A percentile compares a stretch with the other conserved stretches of the same genome.
These are phyloP conservation scores for Coemansia sp. DNA, from an alignment of 371 early-diverging fungal species.

Conservation along the genomic window DNA sequence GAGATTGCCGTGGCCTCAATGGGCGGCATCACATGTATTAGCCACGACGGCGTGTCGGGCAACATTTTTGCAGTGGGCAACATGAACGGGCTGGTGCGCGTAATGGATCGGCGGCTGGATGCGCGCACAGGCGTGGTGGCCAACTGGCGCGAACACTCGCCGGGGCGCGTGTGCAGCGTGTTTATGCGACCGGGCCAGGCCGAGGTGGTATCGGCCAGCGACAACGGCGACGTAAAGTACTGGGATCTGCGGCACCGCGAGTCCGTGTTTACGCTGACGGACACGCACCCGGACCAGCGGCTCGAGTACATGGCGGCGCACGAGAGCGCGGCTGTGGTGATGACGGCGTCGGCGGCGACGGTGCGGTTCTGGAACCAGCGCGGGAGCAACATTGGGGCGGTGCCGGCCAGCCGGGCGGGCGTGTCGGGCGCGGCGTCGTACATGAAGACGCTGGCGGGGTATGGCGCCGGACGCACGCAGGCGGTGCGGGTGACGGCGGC, in stretches of 20 bases:
- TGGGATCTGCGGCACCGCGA: slow-evolving; percentile 51
- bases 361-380: slow-evolving; percentile 52
- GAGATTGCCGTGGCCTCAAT: slow-evolving; percentile 41
- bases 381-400: slow-evolving; percentile 44
- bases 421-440: slow-evolving; percentile 21
- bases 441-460: slow-evolving; percentile 40
- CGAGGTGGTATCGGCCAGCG: slow-evolving; percentile 47
- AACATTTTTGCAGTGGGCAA: slow-evolving; percentile 43
- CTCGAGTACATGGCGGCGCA: slow-evolving; percentile 46
- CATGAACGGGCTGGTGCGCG: slow-evolving; percentile 47
- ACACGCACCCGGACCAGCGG: slow-evolving; percentile 19
- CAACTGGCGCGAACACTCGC: slow-evolving; percentile 48
- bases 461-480: slow-evolving; percentile 4
- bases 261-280: slow-evolving; percentile 32
- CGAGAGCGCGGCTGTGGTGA: slow-evolving; percentile 38
- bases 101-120: slow-evolving; percentile 47
- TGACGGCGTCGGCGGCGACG: slow-evolving; percentile 43
- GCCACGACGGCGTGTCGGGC: slow-evolving; percentile 37
- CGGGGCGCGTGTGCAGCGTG: slow-evolving; percentile 28
- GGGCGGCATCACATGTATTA: slow-evolving; percentile 44
- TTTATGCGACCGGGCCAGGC: slow-evolving; percentile 36
- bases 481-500: slow-evolving; percentile 23
- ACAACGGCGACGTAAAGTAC: slow-evolving; percentile 38
- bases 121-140: slow-evolving; percentile 37
- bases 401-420: slow-evolving; percentile 14